Base-by-base conservation (phyloP, 176 grass and related monocot genomes). In the Zea luxurians region DNA sequence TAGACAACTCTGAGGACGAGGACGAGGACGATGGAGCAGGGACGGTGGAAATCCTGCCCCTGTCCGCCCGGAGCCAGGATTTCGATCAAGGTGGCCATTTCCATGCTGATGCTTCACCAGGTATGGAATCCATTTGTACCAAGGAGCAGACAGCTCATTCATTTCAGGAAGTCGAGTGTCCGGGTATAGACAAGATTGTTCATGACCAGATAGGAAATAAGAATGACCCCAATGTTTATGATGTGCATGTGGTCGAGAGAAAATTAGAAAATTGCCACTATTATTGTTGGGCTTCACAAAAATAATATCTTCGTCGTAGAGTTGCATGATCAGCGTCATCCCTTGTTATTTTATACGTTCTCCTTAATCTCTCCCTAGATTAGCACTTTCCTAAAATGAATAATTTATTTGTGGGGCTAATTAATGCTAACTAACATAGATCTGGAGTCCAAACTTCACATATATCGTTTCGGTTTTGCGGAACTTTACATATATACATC, bases 171-270 rank as follows among this genome's bases (percentile, higher is more conserved):
- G 48, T 38, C 36, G 72, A 64, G 0, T 69, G 37, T 58, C 45
- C 54, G 35, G 65, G 40, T 75, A 21, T 79, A 13, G 63, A 88
- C 34, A 85, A 82, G 71, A 76, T 18, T 70, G 37, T 7, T 40
- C 15, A 71, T 83, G 82, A 83, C 48, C 57, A 66, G 52, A 9
- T 17, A 13, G 75, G 50, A 78, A 84, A 42, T 37, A 83, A 83
- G 44, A 90, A 83, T 66, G 95, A 92, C 61, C 77, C 76, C 34
- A 81, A 78, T 52, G 78, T 99, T 35, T 86, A 84, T 38, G 93
- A 97, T 73, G 93, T 97, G 20, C 90, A 97, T 88, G 93, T 97
- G 45, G 81, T 99, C 72, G 88, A 89, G 27, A 27, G 27, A 27
- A 27, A 27, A 27, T 27, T 27, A 1, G 27, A 27, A 27, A 27